Base-by-base conservation (phyloP, 768 basidiomycete species). In the Amanita rimosa region DNA sequence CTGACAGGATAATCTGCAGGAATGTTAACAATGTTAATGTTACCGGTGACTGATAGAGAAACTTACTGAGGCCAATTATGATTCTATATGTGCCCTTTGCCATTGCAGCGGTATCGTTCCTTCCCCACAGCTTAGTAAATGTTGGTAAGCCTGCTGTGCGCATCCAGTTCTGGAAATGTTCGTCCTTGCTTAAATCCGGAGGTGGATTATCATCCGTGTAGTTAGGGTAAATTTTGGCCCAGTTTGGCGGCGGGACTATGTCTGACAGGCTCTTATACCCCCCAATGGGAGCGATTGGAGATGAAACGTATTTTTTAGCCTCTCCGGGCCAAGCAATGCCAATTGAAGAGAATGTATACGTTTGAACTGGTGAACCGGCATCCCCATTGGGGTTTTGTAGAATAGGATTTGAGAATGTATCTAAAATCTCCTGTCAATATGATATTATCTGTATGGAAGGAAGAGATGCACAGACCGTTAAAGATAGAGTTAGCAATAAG, bases 131-230 rank as follows among this genome's bases (percentile, higher is more conserved):
- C 67, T 99, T 98, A 27, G 91, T 83, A 64, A 99, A 99, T 5
- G 95, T 97, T 7, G 96, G 96, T 41, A 98, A 65, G 10, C 95
- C 96, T 0, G 96, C 91, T 2, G 94, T 96, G 51, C 95, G 79
- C 96, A 99, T 99, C 96, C 96, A 99, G 61, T 95, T 94, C 66
- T 98, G 95, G 72, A 99, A 98, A 58, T 88, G 93, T 64, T 97
- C 88, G 59, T 98, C 83, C 2, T 56, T 55, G 46, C 71, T 67
- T 31, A 98, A 69, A 60, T 96, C 68, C 1, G 92, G 94, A 16
- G 83, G 81, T 13, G 76, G 76, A 53, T 72, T 78, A 4, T 64
- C 64, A 1, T 66, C 60, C 3, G 79, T 80, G 58, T 96, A 97
- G 52, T 85, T 62, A 1, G 91, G 90, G 67, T 72, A 97, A 48